Evolutionary conservation across 2,329 filamentous ascomycete species (phyloP), one percentile per base, ranked within the genome.

Genomic region (Clarireedia sp.): DNA sequence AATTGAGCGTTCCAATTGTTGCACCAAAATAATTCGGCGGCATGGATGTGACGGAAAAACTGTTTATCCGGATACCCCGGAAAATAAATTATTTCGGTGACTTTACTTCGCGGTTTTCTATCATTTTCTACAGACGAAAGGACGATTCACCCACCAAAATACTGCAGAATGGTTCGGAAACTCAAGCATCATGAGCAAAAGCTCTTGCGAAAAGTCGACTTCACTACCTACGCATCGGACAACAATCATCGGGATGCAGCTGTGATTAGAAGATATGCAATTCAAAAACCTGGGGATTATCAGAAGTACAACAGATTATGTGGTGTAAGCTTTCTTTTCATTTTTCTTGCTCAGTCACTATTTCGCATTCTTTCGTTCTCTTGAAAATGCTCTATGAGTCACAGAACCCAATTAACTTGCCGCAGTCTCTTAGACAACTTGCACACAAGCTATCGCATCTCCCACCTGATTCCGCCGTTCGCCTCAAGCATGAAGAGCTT

Each of bases 121-220:
- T 33, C 29, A 33, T 10, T 33, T 9, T 33, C 12, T 10, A 9
- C 29, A 12, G 29, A 33, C 29, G 29, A 33, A 33, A 12, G 24
- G 12, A 33, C 29, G 29, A 3, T 33, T 5, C 29, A 1, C 29
- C 10, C 10, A 3, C 12, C 1, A 33, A 33, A 24, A 37, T 36
- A 21, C 12, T 2, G n/a, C 16, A 79, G 63, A 23, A 97, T 97
- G 94, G 90, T 95, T 64, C 87, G 94, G 66, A 90, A 95, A 77
- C 83, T 99, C 69, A 97, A 96, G 75, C 83, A 95, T 74, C 92
- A 96, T 74, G 94, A 99, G 83, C 84, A 94, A 71, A 95, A 94
- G 80, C 87, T 97, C 69, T 82, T 97, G 62, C 79, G 81, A 66
- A 92, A 92, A 70, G 90, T 94, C 73, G 91, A 99, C 75, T 95